Evolutionary conservation across 371 early-diverging fungal species (phyloP), one percentile per base, ranked within the genome.

Genomic region (Lichtheimia ramosa): DNA sequence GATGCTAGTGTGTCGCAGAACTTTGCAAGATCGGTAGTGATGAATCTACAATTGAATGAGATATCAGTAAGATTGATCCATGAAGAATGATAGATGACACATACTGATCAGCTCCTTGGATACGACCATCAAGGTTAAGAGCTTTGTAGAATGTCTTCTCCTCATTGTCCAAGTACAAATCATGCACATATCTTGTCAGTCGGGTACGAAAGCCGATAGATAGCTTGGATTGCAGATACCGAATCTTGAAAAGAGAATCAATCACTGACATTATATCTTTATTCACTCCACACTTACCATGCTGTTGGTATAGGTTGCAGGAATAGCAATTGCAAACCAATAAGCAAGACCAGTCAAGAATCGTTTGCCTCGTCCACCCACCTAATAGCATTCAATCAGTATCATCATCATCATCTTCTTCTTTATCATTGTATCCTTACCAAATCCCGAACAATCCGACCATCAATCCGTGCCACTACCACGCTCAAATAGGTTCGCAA

Each of bases 301-400:
- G 73, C 90, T 90, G 77, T 98, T 98, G 18, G 97, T 97, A 71
- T 97, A 98, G 6, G 96, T 96, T 14, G 98, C 98, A 23, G 98
- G 98, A 12, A 98, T 74, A 21, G 97, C 96, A 60, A 98, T 91
- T 24, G 89, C 90, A 83, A 98, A 97, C 98, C 98, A 98, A 65
- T 92, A 89, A 13, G 81, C 83, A 8, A 92, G 70, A 15, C 90
- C 90, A 18, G 43, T 63, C 34, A 74, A 50, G 48, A 73, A 75
- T 0, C 65, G 61, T 54, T 68, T 68, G 0, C 75, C 68, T 39
- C 75, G 56, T 5, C 75, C 78, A 50, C 75, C 69, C 8, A 77
- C 74, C 78, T 77, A 48, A 42, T 20, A 14, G 16, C 20, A 46
- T 46, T 0, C 46, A n/a, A 14, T 21, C 0, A 5, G 2, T 21